Percentiles rank a stretch among this genome's conserved stretches.
These are phyloP conservation scores for Cyberlindnera veronae DNA, from an alignment of 805 yeast genomes.

Conservation along the genomic window DNA sequence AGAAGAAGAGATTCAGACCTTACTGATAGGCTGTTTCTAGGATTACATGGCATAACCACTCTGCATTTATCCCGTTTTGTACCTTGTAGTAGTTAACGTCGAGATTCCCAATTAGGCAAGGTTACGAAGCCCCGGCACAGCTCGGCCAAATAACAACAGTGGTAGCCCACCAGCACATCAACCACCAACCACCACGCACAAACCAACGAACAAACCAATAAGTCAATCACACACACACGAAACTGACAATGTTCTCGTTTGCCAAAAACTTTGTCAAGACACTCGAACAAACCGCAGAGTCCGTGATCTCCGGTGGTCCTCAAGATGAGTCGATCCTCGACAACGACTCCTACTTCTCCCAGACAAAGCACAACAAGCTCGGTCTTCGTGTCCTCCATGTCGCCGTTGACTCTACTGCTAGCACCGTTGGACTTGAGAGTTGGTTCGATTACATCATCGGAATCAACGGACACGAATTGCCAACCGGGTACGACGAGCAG, in stretches of 20 bases:
- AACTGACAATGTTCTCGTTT: constrained; percentile 59
- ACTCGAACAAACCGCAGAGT: constrained; percentile 40
- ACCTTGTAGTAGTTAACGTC: neutral
- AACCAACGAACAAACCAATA: too few relatives aligned
- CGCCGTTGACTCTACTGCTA: constrained; percentile 43
- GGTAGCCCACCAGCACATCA: too few relatives aligned
- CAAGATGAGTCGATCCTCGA: constrained; percentile 24
- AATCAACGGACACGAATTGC: constrained; percentile 65
- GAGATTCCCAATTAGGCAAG: neutral
- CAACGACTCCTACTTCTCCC: constrained; percentile 26
- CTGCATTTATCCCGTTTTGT: neutral
- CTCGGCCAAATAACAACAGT: too few relatives aligned
- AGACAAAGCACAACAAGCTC: constrained; percentile 29
- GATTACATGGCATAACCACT: too few relatives aligned
- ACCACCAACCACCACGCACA: too few relatives aligned
- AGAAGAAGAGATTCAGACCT: constrained; percentile 81
- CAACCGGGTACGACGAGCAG: constrained; percentile 32
- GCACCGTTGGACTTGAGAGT: constrained; percentile 61
- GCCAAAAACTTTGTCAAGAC: constrained; percentile 61
- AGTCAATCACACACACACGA: too few relatives aligned
- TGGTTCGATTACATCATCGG: constrained; percentile 88
- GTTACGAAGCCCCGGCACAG: neutral
- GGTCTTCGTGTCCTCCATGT: constrained; percentile 62
- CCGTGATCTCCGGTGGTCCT: constrained; percentile 27
- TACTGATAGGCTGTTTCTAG: constrained; percentile 39